Base-by-base conservation (phyloP, 352 stramenopile species). In the Hyaloperonospora brassicae region DNA sequence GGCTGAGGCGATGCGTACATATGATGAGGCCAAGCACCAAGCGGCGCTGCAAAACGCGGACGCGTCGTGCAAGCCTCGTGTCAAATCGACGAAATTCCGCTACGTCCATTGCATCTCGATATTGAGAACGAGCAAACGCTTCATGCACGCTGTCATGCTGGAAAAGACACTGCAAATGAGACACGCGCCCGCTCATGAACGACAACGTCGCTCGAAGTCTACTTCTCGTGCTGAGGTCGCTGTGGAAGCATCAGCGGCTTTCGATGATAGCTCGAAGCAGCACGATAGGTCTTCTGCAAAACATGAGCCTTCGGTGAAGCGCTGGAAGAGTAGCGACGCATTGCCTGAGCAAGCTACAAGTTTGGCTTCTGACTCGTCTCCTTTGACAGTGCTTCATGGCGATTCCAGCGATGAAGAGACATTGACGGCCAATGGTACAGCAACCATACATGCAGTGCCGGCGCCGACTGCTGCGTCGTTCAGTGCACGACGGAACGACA, bases 101-200 rank as follows among this genome's bases (percentile, higher is more conserved):
- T 70, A 66, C 35, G n/a, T 21, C 9, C 62, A 62, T 30, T 70
- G 62, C 50, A 55, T 66, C 31, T 50, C 59, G 36, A 43, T 61
- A 6, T 36, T 70, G 25, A 62, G 57, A 25, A 62, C 45, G 23
- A 70, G 62, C 38, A 66, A 43, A 24, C 62, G 58, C 36, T 70
- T 66, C 40, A 70, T 70, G 62, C 62, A 53, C 14, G 55, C 62
- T n/a, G 62, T 50, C 39, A 44, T 62, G 23, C 55, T 58, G n/a
- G 58, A 66, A 46, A 62, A 62, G 48, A 70, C 58, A 30, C 44
- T 40, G 23, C 40, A 40, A 23, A 51, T 45, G 50, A 35, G 36
- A 39, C 52, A 35, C 25, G 54, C 47, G 2, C 43, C 47, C 9
- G 25, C 31, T 8, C 50, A 61, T 27, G 60, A 64, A 36, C 47